A percentile compares a stretch with the other conserved stretches of the same genome.
Evolutionary conservation across 257 asterid species (phyloP).

Genomic region (Solanum boliviense): DNA sequence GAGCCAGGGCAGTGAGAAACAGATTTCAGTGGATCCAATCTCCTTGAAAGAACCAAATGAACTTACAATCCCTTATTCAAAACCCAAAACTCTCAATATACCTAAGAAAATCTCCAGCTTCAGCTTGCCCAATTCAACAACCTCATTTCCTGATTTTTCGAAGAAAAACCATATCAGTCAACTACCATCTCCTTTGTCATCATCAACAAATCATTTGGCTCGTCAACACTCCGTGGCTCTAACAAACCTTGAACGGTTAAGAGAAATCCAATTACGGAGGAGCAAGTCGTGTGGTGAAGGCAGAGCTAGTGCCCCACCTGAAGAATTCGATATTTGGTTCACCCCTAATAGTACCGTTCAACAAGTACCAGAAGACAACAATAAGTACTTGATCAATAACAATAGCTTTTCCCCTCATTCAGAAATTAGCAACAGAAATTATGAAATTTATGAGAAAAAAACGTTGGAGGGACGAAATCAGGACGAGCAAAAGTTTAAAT

Average conservation of each 20-base stretch:
- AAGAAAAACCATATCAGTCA: slow-evolving; percentile 7
- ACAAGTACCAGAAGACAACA: neutral
- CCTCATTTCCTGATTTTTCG: slow-evolving; percentile 33
- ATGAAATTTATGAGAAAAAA: neutral
- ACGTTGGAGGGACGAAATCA: neutral
- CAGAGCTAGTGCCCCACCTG: slow-evolving; percentile 42
- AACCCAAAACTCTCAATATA: slow-evolving; percentile 6
- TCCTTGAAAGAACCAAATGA: neutral
- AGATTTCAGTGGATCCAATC: slow-evolving; percentile 3
- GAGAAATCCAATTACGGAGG: slow-evolving; percentile 39
- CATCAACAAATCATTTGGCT: slow-evolving; percentile 10
- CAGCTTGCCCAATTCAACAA: slow-evolving; percentile 55
- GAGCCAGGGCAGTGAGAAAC: neutral
- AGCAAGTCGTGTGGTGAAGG: slow-evolving; percentile 83
- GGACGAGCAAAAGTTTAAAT: slow-evolving; percentile 41
- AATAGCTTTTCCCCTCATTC: neutral
- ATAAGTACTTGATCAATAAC: neutral
- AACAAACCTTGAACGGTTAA: slow-evolving; percentile 48
- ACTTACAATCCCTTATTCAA: neutral
- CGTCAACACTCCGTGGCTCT: slow-evolving; percentile 70
- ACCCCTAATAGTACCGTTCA: neutral
- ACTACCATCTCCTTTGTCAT: neutral
- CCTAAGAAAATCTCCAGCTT: slow-evolving; percentile 32
- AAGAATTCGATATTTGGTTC: slow-evolving; percentile 52
- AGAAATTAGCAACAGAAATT: neutral